Evolutionary conservation across 352 stramenopile genomes (phyloP).

Genomic region (Elongisporangium prolatum): DNA sequence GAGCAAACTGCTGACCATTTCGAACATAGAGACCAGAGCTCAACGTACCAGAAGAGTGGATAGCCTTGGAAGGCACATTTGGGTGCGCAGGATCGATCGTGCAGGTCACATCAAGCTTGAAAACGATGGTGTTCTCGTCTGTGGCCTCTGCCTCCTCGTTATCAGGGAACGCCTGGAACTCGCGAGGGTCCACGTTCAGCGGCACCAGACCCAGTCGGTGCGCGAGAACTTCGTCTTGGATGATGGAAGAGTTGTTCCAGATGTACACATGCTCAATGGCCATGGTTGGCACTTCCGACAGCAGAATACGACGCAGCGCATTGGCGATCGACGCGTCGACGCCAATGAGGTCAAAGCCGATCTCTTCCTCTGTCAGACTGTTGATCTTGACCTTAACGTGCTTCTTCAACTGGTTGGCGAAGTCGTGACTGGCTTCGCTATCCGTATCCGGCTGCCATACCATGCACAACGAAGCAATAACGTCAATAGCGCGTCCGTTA

Average conservation of each 20-base stretch:
- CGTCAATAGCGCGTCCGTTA: neutral
- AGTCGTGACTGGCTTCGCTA: conserved; percentile 65
- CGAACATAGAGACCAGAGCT: conserved; percentile 1
- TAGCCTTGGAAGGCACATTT: conserved; percentile 60
- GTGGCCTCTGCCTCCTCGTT: conserved; percentile 88
- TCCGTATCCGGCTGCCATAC: conserved; percentile 60
- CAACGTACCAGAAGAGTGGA: conserved; percentile 52
- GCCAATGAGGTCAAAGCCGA: conserved; percentile 90
- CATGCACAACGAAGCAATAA: neutral
- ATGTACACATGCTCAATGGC: conserved; percentile 94
- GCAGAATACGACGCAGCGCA: conserved; percentile 86
- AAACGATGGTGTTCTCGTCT: conserved; percentile 96
- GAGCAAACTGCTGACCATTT: conserved; percentile 3
- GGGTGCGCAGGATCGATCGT: conserved; percentile 60
- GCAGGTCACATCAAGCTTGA: conserved; percentile 93
- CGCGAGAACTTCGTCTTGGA: conserved; percentile 91
- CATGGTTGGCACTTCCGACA: conserved; percentile 91
- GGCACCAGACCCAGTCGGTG: conserved; percentile 88
- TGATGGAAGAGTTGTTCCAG: conserved; percentile 93
- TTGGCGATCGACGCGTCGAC: conserved; percentile 92
- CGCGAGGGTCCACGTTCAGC: conserved; percentile 75
- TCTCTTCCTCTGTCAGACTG: conserved; percentile 79
- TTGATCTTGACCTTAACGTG: conserved; percentile 84
- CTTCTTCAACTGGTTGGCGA: conserved; percentile 81
- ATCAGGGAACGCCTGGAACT: conserved; percentile 85